Evolutionary conservation across 805 yeast genomes (phyloP).

Genomic region (Spathaspora gorwiae): DNA sequence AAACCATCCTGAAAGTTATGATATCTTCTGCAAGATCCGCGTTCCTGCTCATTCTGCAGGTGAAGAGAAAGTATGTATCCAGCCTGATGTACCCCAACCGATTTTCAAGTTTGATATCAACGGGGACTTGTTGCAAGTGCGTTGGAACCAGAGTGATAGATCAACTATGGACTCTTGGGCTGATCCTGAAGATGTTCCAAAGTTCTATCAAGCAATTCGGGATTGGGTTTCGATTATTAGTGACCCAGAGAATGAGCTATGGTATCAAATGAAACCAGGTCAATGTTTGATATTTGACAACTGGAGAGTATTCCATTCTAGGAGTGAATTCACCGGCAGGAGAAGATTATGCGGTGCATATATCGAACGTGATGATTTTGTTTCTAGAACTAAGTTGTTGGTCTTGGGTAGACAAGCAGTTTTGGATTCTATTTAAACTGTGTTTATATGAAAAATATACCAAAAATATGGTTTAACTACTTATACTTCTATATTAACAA

Average conservation of each 20-base stretch:
- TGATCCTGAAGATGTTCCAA: constrained; percentile 46
- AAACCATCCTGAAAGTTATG: constrained; percentile 47
- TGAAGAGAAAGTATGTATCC: constrained; percentile 57
- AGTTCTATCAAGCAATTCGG: constrained; percentile 53
- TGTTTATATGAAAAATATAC: neutral
- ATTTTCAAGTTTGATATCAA: constrained; percentile 49
- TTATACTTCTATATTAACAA: no score
- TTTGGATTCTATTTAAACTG: constrained; percentile 23
- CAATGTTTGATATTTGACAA: constrained; percentile 65
- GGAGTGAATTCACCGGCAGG: constrained; percentile 62
- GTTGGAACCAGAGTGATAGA: constrained; percentile 72
- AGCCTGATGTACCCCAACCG: constrained; percentile 53
- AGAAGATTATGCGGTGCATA: constrained; percentile 73
- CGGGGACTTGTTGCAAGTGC: constrained; percentile 54
- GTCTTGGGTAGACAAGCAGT: constrained; percentile 47
- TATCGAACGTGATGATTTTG: constrained; percentile 62
- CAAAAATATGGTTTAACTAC: no score
- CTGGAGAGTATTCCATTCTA: constrained; percentile 68
- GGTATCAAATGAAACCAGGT: constrained; percentile 58
- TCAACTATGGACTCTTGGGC: constrained; percentile 52
- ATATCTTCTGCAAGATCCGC: constrained; percentile 44
- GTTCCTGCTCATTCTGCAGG: constrained; percentile 77
- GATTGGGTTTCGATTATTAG: constrained; percentile 53
- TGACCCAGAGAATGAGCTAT: constrained; percentile 46
- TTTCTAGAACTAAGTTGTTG: constrained; percentile 38